Base-by-base conservation (phyloP, 768 basidiomycete genomes). In the Boletus vinaceobasis region DNA sequence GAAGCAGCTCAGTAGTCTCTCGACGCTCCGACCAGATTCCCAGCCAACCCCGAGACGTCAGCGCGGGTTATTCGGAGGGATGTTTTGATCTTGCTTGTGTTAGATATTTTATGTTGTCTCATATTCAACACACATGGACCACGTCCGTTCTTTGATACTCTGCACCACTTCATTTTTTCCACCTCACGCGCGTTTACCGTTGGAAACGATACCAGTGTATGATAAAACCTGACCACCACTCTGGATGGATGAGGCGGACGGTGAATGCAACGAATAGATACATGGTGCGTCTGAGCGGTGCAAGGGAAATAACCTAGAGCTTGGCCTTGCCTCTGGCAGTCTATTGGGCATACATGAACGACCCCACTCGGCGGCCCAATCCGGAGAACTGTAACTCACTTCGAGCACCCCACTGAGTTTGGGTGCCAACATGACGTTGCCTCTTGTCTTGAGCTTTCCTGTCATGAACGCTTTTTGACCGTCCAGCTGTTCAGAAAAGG, bases 381-480 rank as follows among this genome's bases (percentile, higher is more conserved):
- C 27, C 9, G 14, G 48, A 46, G 6, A 48, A 15, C 55, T 50
- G 4, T 31, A 5, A 47, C 48, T n/a, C 52, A 90, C 92, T 81
- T 88, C 90, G 47, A 98, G 79, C 14, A 98, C 81, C 10, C 75
- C 77, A 60, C 88, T 87, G 35, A 97, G 88, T 72, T 96, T 98
- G 26, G 92, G 95, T 1, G 90, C 92, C 57, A 95, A 81, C 91
- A 95, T 93, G 72, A 94, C 85, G 74, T 93, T 94, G 52, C 92
- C 93, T 69, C 82, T 88, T 15, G 90, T 88, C 82, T 95, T 96
- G 47, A 97, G 82, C 67, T 90, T 90, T 29, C 94, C 94, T 7
- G 89, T 90, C 90, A 98, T 92, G 77, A 94, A 97, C 21, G 93
- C 93, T 68, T 93, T 94, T 73, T 97, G 94, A 19, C 91, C 93